Conservation (phyloP, 768 basidiomycete genomes). For the Auricularia heimuer region DNA sequence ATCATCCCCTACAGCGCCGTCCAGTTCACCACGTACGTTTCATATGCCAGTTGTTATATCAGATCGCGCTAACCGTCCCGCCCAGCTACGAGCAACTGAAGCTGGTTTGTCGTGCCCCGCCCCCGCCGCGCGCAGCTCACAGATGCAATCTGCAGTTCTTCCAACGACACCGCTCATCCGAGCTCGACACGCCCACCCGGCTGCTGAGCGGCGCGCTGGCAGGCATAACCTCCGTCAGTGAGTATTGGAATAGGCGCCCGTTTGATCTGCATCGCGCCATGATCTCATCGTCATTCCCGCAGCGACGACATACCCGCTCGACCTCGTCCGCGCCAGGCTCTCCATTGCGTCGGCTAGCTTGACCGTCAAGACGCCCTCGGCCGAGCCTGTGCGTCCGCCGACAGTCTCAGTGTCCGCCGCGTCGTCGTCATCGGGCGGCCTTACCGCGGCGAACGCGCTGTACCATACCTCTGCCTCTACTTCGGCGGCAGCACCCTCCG, state of each 20-base stretch:
- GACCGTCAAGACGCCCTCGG: constrained; percentile 21
- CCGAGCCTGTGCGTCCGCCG: constrained; percentile 15
- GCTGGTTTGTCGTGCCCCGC: constrained; percentile 37
- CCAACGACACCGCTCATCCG: constrained; percentile 52
- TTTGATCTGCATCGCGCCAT: constrained; percentile 4
- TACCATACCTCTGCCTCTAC: constrained; percentile 15
- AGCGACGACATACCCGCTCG: constrained; percentile 87
- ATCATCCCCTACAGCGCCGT: constrained; percentile 76
- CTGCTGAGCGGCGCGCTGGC: constrained; percentile 82
- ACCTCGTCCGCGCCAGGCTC: constrained; percentile 84
- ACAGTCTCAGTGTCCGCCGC: constrained; percentile 19
- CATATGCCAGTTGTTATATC: not conserved
- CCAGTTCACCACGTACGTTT: constrained; percentile 27
- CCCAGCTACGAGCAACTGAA: constrained; percentile 87
- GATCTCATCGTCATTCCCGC: constrained; percentile 5
- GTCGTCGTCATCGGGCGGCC: too few relatives aligned
- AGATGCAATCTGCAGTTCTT: constrained; percentile 42
- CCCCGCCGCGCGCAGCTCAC: not conserved
- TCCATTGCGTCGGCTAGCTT: constrained; percentile 90
- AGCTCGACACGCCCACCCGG: constrained; percentile 83
- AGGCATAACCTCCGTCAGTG: constrained; percentile 90
- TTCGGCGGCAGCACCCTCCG: constrained; percentile 24
- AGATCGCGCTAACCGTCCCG: too few relatives aligned
- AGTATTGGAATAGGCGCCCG: constrained; percentile 22
- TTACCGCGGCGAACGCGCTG: constrained; percentile 7